Evolutionary conservation across 2,329 filamentous ascomycete genomes (phyloP).

Genomic region (Colletotrichum noveboracense): DNA sequence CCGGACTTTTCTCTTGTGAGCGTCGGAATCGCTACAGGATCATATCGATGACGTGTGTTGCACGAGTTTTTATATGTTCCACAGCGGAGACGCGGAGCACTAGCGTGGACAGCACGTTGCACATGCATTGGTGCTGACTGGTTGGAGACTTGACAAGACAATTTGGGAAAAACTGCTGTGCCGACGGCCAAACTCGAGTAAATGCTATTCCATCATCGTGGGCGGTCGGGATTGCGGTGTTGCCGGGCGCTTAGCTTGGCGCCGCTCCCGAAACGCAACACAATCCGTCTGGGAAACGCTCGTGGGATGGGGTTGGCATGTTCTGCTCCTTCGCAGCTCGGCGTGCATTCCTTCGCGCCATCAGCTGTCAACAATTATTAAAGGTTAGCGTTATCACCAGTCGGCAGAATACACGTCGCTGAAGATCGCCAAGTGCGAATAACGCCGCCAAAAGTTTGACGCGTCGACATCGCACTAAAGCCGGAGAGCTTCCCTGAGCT

Average conservation of each 20-base stretch:
- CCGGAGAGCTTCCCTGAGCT: not conserved
- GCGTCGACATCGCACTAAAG: not conserved
- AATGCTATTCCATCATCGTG: not conserved
- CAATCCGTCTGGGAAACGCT: not conserved
- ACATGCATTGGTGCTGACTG: not conserved
- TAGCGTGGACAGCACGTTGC: not conserved
- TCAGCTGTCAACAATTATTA: not conserved
- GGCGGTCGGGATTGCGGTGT: not conserved
- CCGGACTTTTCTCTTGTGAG: not conserved
- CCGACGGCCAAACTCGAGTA: not conserved
- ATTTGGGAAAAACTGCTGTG: not conserved
- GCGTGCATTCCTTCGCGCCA: not conserved
- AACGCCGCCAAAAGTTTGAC: not conserved
- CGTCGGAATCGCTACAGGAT: not conserved
- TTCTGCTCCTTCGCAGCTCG: not conserved
- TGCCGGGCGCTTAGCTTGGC: not conserved
- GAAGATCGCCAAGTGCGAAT: not conserved
- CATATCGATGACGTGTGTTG: not conserved
- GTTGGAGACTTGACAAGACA: not conserved
- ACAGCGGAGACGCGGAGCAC: not conserved
- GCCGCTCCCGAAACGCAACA: not conserved
- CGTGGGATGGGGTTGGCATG: not conserved
- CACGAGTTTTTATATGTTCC: not conserved
- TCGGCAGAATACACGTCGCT: not conserved
- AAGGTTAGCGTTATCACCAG: not conserved